phyloP scores from a whole-genome alignment of 2,329 filamentous ascomycete genomes.

The Aspergillus pseudoterreus region DNA sequence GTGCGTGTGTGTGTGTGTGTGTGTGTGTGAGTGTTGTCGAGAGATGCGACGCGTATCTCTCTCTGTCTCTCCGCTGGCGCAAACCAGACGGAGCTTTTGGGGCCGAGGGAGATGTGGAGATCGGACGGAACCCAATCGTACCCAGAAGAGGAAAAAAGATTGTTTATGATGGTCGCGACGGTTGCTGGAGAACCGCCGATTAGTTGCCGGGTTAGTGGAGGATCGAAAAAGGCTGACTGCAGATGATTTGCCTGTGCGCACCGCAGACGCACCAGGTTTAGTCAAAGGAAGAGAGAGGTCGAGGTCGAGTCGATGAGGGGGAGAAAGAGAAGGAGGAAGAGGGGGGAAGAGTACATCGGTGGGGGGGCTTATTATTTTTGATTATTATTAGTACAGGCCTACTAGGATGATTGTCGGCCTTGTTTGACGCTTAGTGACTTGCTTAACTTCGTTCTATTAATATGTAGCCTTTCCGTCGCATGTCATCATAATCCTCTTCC shows the following conservation, averaged over 20 bases:
- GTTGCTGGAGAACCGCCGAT: conserved; percentile 4
- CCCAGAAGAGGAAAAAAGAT: background rate
- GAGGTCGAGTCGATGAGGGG: background rate
- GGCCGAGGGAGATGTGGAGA: background rate
- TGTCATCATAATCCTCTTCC: background rate
- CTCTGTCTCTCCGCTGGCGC: background rate
- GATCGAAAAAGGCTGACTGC: conserved; percentile 7
- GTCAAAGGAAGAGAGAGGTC: background rate
- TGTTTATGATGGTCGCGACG: conserved; percentile 5
- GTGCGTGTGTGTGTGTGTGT: too few relatives aligned
- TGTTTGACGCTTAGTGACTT: background rate
- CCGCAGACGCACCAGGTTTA: background rate
- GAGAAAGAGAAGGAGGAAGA: background rate
- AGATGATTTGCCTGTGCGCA: conserved; percentile 16
- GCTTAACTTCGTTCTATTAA: background rate
- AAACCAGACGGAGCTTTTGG: conserved; percentile 1
- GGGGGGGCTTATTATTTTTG: background rate
- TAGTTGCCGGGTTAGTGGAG: background rate
- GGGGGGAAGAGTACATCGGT: background rate
- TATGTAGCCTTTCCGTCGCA: background rate
- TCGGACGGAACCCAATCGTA: background rate
- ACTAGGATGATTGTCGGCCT: background rate
- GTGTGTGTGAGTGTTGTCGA: conserved; percentile 3
- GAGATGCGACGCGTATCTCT: conserved; percentile 2
- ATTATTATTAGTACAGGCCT: background rate